Conservation (phyloP, 768 basidiomycete genomes). For the Hirschioporus abietinus region DNA sequence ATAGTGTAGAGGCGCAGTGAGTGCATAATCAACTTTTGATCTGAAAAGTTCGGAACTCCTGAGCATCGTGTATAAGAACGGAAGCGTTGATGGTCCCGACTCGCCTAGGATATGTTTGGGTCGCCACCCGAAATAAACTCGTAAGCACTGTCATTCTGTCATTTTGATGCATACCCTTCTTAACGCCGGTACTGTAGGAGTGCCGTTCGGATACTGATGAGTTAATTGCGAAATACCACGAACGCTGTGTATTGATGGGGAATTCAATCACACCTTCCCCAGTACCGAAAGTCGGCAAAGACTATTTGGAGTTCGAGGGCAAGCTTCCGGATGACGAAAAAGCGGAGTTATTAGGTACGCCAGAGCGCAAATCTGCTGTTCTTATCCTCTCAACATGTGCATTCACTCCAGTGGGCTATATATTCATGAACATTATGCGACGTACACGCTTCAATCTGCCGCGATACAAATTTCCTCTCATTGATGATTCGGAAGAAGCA, state of each 20-base stretch:
- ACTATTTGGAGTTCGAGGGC: slow-evolving; percentile 49
- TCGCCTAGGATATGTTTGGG: slow-evolving; percentile 60
- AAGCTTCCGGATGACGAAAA: slow-evolving; percentile 42
- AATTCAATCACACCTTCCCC: slow-evolving; percentile 43
- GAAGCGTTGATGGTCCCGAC: slow-evolving; percentile 56
- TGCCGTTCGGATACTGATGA: slow-evolving; percentile 47
- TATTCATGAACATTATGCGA: slow-evolving; percentile 61
- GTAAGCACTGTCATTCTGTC: slow-evolving; percentile 28
- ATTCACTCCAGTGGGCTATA: slow-evolving; percentile 42
- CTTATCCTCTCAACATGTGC: background rate
- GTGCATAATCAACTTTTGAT: slow-evolving; percentile 2
- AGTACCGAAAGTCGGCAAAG: slow-evolving; percentile 47
- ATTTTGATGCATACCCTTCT: background rate
- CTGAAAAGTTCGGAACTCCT: slow-evolving; percentile 6
- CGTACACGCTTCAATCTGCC: slow-evolving; percentile 51
- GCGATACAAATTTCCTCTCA: slow-evolving; percentile 32
- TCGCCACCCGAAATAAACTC: slow-evolving; percentile 47
- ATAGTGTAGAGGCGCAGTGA: slow-evolving; percentile 38
- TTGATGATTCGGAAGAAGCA: background rate
- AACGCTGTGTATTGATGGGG: slow-evolving; percentile 43
- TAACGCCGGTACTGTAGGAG: slow-evolving; percentile 29
- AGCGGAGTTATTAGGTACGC: slow-evolving; percentile 49
- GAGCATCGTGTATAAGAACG: slow-evolving; percentile 31
- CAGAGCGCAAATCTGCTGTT: background rate
- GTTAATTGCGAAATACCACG: slow-evolving; percentile 45